phyloP scores from a whole-genome alignment of 768 basidiomycete species.

The Hemileccinum impolitum region DNA sequence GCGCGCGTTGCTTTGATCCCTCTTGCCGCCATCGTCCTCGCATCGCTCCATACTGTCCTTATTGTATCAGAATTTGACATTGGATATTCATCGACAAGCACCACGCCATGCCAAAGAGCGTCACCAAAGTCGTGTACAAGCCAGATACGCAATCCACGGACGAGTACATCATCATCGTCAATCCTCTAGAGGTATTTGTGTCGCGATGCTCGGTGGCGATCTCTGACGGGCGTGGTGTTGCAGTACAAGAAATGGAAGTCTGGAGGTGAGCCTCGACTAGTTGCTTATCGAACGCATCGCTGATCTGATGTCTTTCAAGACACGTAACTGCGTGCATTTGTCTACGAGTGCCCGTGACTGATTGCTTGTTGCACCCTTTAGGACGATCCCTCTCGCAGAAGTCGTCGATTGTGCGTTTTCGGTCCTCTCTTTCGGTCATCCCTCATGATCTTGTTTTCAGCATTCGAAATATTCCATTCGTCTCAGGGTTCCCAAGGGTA shows the following conservation, averaged over 20 bases:
- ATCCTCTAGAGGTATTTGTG: conserved; percentile 55
- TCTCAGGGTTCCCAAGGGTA: conserved; percentile 76
- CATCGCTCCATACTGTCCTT: conserved; percentile 7
- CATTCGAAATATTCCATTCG: conserved; percentile 69
- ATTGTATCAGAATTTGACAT: conserved; percentile 12
- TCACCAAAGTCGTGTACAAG: conserved; percentile 78
- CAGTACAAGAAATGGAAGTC: conserved; percentile 78
- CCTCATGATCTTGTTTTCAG: conserved; percentile 32
- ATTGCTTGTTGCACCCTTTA: conserved; percentile 24
- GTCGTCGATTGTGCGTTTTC: conserved; percentile 76
- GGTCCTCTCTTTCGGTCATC: background rate
- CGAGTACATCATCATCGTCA: conserved; percentile 69
- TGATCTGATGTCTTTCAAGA: conserved; percentile 39
- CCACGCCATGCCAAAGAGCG: conserved; percentile 39
- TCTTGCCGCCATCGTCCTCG: background rate
- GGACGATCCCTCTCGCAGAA: conserved; percentile 65
- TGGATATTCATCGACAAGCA: conserved; percentile 3
- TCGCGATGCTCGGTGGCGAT: background rate
- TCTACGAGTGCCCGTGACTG: conserved; percentile 8
- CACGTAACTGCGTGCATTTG: conserved; percentile 47
- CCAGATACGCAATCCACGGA: conserved; percentile 68
- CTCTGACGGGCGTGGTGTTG: conserved; percentile 7
- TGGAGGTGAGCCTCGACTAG: conserved; percentile 54
- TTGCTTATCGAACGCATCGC: conserved; percentile 5
- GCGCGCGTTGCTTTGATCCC: background rate